Evolutionary conservation across 2,329 filamentous ascomycete genomes (phyloP).

Genomic region (Phoma herbarum): DNA sequence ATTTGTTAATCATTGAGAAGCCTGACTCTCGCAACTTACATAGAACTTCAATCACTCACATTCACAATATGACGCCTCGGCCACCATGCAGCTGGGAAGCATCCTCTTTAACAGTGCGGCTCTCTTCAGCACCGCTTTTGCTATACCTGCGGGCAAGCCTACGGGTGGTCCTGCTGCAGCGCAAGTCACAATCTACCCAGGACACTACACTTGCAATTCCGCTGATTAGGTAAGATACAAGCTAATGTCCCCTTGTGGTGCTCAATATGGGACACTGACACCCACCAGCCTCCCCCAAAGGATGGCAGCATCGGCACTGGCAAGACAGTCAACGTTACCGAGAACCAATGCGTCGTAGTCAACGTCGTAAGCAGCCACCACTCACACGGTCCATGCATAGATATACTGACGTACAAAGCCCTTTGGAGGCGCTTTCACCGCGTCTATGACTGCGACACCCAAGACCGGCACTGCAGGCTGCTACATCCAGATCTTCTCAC

Average conservation of each 20-base stretch:
- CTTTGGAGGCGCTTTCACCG: constrained; percentile 12
- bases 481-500: constrained; percentile 11
- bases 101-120: not conserved
- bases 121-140: constrained; percentile 1
- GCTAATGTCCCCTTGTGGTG: too few species aligned
- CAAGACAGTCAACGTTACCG: not conserved
- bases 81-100: not conserved
- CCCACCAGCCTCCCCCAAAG: constrained; percentile 1
- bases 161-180: constrained; percentile 7
- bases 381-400: too few species aligned
- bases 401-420: not conserved
- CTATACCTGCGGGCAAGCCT: not conserved
- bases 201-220: constrained; percentile 1
- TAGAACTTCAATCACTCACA: too few species aligned
- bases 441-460: not conserved
- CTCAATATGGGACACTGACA: not conserved
- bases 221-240: not conserved
- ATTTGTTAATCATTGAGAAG: too few species aligned
- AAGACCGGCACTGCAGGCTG: constrained; percentile 10
- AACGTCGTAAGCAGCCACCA: constrained; percentile 8
- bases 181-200: constrained; percentile 4
- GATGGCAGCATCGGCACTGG: not conserved
- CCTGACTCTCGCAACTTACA: too few species aligned
- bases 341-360: constrained; percentile 6
- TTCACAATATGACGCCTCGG: not conserved